phyloP scores from a whole-genome alignment of 257 asterid genomes.

The Nyctanthes arbortristis region DNA sequence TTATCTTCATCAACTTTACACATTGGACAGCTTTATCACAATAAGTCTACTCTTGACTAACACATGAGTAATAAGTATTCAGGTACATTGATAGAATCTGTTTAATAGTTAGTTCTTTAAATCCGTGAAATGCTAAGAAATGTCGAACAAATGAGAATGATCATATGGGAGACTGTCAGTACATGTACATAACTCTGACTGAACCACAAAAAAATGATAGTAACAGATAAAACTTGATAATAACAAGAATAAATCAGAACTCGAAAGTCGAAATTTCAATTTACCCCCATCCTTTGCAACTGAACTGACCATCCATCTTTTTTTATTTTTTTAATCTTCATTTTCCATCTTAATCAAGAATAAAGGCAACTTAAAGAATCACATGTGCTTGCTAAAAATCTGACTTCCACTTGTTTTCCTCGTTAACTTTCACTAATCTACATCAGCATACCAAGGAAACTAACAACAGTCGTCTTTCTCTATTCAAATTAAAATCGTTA shows the following conservation, averaged over 20 bases:
- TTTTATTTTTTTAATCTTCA: background rate
- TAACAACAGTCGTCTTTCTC: background rate
- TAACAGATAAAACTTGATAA: background rate
- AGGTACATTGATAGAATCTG: background rate
- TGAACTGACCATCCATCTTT: background rate
- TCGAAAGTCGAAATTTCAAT: background rate
- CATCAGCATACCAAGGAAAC: background rate
- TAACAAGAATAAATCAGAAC: background rate
- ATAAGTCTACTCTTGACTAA: too few relatives aligned
- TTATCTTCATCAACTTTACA: background rate
- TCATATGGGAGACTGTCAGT: background rate
- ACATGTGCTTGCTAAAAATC: background rate
- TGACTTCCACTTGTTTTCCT: background rate
- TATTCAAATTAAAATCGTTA: background rate
- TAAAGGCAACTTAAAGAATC: too few relatives aligned
- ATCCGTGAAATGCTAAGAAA: background rate
- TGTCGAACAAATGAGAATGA: background rate
- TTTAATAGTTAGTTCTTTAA: background rate
- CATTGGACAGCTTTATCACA: too few relatives aligned
- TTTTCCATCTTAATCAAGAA: background rate
- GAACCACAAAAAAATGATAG: background rate
- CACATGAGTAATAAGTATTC: too few relatives aligned
- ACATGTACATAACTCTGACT: background rate
- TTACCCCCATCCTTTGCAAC: too few relatives aligned
- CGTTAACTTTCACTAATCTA: conserved; percentile 5